Conservation (phyloP, 768 basidiomycete species). For the Lactarius vividus region DNA sequence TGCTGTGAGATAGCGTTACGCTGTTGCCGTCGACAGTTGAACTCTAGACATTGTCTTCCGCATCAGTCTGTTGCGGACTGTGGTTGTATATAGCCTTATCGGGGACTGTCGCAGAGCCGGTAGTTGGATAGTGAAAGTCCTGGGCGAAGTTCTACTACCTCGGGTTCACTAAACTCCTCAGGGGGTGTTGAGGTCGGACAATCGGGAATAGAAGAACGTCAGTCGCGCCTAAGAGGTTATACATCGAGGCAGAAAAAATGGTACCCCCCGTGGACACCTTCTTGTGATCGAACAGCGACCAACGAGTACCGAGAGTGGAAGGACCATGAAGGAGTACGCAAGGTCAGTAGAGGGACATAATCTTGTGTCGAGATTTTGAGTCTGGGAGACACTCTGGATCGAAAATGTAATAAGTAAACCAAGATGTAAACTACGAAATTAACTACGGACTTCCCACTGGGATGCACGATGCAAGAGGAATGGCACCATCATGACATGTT, state of each 20-base stretch:
- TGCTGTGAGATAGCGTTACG: not conserved
- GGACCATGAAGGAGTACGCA: slow-evolving; percentile 39
- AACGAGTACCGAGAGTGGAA: slow-evolving; percentile 43
- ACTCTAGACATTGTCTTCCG: too few species aligned
- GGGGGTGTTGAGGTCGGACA: slow-evolving; percentile 35
- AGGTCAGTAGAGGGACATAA: too few species aligned
- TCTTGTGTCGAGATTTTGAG: too few species aligned
- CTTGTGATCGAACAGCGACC: slow-evolving; percentile 28
- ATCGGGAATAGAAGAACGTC: slow-evolving; percentile 42
- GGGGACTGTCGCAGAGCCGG: not conserved
- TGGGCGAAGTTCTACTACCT: not conserved
- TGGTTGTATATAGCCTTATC: not conserved
- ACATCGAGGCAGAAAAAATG: slow-evolving; percentile 35
- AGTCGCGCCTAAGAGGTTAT: slow-evolving; percentile 38
- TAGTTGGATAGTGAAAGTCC: too few species aligned
- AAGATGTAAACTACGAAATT: too few species aligned
- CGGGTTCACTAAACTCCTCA: not conserved
- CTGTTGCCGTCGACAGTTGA: not conserved
- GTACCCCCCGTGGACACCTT: slow-evolving; percentile 34
- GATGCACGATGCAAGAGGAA: too few species aligned
- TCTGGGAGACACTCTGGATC: too few species aligned
- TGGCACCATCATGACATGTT: too few species aligned
- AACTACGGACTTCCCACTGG: too few species aligned
- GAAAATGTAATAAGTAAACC: too few species aligned
- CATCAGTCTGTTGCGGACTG: slow-evolving; percentile 1